Percentiles rank a stretch among this genome's conserved stretches.
Evolutionary conservation across 371 early-diverging fungal species (phyloP).

Genomic region (Haplosporangium sp.): DNA sequence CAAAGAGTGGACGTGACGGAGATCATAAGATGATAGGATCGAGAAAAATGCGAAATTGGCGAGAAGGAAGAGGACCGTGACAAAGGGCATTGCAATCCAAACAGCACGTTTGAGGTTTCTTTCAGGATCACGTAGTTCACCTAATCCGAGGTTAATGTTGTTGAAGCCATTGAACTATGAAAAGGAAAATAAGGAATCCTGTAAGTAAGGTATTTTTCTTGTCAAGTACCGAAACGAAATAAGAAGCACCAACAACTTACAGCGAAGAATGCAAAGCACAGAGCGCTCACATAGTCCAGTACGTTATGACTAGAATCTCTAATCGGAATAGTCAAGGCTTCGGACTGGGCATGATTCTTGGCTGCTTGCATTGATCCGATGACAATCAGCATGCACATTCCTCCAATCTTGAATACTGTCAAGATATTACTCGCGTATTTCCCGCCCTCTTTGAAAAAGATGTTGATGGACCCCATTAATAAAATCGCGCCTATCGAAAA

Average conservation of each 20-base stretch:
- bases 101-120: conserved; percentile 51
- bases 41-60: conserved; percentile 56
- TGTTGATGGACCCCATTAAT: conserved; percentile 45
- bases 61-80: conserved; percentile 49
- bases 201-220: neutral
- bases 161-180: conserved; percentile 54
- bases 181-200: neutral
- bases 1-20: conserved; percentile 51
- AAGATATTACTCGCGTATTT: conserved; percentile 49
- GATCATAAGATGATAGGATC: conserved; percentile 52
- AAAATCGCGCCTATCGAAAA: conserved; percentile 43
- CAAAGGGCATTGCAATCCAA: conserved; percentile 53
- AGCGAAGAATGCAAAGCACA: conserved; percentile 56
- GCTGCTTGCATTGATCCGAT: conserved; percentile 46
- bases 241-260: conserved; percentile 23
- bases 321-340: conserved; percentile 45
- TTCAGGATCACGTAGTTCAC: conserved; percentile 48
- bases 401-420: conserved; percentile 46
- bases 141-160: conserved; percentile 54
- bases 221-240: neutral
- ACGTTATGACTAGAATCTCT: conserved; percentile 39
- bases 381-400: conserved; percentile 51
- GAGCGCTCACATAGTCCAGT: conserved; percentile 49
- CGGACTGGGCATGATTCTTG: conserved; percentile 48
- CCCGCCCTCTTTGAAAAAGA: conserved; percentile 48